Evolutionary conservation across 2,329 filamentous ascomycete species (phyloP), one percentile per base, ranked within the genome.

Genomic region (Epicoccum nigrum): DNA sequence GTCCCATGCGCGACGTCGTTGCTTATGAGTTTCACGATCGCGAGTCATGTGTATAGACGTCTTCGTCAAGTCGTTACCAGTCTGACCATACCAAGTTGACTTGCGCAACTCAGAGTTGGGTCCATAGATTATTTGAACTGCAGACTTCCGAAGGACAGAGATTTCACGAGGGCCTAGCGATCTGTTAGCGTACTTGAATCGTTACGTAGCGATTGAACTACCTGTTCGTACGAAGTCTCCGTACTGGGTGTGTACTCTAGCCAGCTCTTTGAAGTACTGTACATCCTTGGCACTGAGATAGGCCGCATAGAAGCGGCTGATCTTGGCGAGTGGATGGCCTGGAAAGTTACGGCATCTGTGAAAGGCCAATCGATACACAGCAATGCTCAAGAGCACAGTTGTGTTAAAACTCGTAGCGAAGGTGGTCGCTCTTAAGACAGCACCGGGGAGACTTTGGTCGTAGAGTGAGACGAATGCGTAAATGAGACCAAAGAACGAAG

Each of bases 161-260:
- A 70, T 57, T 23, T 68, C 65, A 12, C 62, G 55, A 4, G 65
- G 65, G 1, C 56, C 59, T 61, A 20, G 4, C 30, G 13, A n/a
- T 6, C 3, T 4, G 31, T 44, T 9, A 44, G 12, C 5, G 16
- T 1, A 27, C 7, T 3, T 12, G 4, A 13, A 17, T 44, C 11
- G 11, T 20, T 21, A 11, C 3, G 5, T 9, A 16, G 6, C n/a
- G 15, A 13, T 4, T 2, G 13, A 25, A 43, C 53, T 54, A 70
- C 72, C 72, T 8, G 64, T 68, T 21, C 69, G 64, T 5, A 73
- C 64, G 53, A 71, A 65, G 34, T 73, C 65, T 17, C 72, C 71
- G 52, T 73, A 72, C 28, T 60, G 45, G 0, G 54, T 38, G 45
- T 73, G 71, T 47, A 72, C 47, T 30, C 56, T 57, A 4, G 54